These are phyloP conservation scores for Arabidopsis hybrid DNA, from an alignment of 441 rosid species.

Conservation along the genomic window DNA sequence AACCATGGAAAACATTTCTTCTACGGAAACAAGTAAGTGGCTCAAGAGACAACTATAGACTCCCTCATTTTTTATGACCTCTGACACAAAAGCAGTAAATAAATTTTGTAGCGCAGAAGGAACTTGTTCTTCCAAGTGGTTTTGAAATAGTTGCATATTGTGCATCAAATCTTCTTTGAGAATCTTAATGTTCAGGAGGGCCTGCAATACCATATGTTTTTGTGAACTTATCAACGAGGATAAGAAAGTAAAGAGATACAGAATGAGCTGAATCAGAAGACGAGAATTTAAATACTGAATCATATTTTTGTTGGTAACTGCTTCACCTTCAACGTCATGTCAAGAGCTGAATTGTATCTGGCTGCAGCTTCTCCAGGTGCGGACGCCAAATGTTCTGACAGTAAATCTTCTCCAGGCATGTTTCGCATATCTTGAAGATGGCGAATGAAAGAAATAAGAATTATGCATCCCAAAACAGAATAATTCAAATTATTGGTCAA, in stretches of 20 bases:
- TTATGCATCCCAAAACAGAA: background rate
- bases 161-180: background rate
- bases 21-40: slow-evolving; percentile 18
- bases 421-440: slow-evolving; percentile 3
- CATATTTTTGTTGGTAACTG: background rate
- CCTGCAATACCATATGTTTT: background rate
- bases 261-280: background rate
- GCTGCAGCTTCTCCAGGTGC: background rate
- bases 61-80: background rate
- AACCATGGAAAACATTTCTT: slow-evolving; percentile 25
- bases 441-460: background rate
- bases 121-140: background rate
- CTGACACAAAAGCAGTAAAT: slow-evolving; percentile 2
- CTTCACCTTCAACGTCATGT: background rate
- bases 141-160: background rate
- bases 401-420: background rate
- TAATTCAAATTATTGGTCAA: background rate
- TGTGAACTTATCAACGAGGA: background rate
- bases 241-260: too few relatives aligned
- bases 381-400: too few relatives aligned
- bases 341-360: background rate
- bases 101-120: background rate
- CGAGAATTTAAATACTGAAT: too few relatives aligned
- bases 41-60: slow-evolving; percentile 23
- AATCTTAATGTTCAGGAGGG: slow-evolving; percentile 9